Conservation (phyloP, 2,329 filamentous ascomycete genomes). For the Alternaria brassicicola region DNA sequence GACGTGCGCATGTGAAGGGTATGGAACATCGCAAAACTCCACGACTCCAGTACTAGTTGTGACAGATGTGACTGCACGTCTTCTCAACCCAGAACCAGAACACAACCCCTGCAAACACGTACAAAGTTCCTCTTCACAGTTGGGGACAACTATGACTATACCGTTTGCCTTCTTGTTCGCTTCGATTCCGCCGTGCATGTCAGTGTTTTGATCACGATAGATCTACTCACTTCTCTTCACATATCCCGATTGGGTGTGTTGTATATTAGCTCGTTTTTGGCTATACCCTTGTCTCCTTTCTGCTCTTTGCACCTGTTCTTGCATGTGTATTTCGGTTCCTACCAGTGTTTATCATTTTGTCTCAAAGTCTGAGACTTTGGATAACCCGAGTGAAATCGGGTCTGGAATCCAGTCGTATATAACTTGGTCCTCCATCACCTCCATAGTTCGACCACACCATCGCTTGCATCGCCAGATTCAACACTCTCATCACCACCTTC, state of each 20-base stretch:
- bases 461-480: not conserved
- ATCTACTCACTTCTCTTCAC: slow-evolving; percentile 1
- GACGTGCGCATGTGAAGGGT: not conserved
- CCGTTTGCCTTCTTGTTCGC: not conserved
- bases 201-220: not conserved
- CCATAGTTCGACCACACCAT: not conserved
- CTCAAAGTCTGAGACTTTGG: not conserved
- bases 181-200: not conserved
- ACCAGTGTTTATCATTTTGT: not conserved
- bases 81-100: not conserved
- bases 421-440: not conserved
- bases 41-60: slow-evolving; percentile 8
- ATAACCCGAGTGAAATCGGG: not conserved
- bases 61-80: slow-evolving; percentile 6
- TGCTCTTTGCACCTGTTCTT: not conserved
- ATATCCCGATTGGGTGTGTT: not conserved
- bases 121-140: slow-evolving; percentile 5
- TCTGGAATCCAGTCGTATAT: not conserved
- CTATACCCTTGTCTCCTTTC: not conserved
- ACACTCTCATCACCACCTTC: not conserved
- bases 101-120: not conserved
- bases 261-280: not conserved
- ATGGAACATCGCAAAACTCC: not conserved
- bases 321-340: not conserved
- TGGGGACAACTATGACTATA: not conserved